Conservation (phyloP, 1,284 basidiomycete genomes). For the Pseudozyma flocculosa region DNA sequence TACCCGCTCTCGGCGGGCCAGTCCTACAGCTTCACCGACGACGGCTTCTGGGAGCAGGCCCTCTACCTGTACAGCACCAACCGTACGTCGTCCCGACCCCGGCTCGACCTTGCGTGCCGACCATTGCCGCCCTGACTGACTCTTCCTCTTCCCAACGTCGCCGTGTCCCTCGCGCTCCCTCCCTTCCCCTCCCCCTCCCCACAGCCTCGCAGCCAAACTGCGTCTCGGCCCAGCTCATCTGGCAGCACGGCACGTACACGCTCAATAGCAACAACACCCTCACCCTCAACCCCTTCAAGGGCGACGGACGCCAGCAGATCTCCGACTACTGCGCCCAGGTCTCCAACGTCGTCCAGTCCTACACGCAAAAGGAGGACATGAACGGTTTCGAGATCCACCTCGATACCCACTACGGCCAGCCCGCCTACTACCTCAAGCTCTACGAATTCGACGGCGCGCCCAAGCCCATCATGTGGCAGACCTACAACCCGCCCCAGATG, state of each 20-base stretch:
- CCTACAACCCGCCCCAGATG: constrained; percentile 48
- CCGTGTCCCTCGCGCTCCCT: neutral
- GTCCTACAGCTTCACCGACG: constrained; percentile 53
- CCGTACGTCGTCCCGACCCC: constrained; percentile 8
- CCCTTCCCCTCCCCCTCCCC: neutral
- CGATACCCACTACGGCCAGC: constrained; percentile 16
- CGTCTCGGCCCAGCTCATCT: constrained; percentile 51
- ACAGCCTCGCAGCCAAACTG: constrained; percentile 43
- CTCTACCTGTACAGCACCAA: constrained; percentile 47
- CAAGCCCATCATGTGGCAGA: constrained; percentile 40
- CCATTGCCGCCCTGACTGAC: too few relatives aligned
- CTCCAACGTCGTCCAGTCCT: constrained; percentile 37
- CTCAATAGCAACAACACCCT: constrained; percentile 39
- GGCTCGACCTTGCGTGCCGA: too few relatives aligned
- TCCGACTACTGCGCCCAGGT: constrained; percentile 27
- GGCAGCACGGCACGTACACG: constrained; percentile 54
- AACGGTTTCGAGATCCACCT: constrained; percentile 35
- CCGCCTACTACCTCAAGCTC: constrained; percentile 31
- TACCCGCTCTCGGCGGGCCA: constrained; percentile 44
- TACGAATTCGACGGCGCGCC: constrained; percentile 42
- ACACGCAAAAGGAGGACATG: constrained; percentile 39
- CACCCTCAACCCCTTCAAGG: constrained; percentile 37
- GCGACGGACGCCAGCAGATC: constrained; percentile 42
- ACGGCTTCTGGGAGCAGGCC: constrained; percentile 52
- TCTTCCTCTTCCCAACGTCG: neutral